Base-by-base conservation (phyloP, 148 eudicot genomes). In the Dysphania ambrosioides region DNA sequence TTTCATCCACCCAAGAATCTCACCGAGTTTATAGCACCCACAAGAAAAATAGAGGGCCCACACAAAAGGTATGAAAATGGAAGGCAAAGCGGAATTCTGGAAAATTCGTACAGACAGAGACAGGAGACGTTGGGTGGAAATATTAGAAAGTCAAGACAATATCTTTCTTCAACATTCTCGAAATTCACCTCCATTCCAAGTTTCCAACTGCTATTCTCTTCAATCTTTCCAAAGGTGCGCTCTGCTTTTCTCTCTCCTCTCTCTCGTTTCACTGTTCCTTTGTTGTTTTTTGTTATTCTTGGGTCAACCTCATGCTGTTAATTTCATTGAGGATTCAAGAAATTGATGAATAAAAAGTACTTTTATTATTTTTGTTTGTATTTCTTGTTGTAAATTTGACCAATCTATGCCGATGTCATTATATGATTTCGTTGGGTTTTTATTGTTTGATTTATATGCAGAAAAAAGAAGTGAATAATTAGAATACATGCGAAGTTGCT, bases 151-250 rank as follows among this genome's bases (percentile, higher is more conserved):
- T n/a, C n/a, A n/a, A n/a, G n/a, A n/a, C n/a, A n/a, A n/a, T n/a
- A n/a, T n/a, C 6, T 55, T n/a, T 42, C 49, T 13, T 55, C n/a
- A 21, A 18, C 21, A 55, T n/a, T n/a, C 7, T 55, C 59, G 24
- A n/a, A 55, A 7, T 55, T 55, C 24, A 55, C 21, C 0, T 55
- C 59, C 63, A 59, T 24, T 56, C 55, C 9, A n/a, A n/a, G n/a
- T n/a, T n/a, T n/a, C n/a, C n/a, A n/a, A n/a, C 53, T 47, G 53
- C 53, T 13, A 47, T 47, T 47, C 16, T 13, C 53, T 13, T 13
- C 47, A 16, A 44, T 63, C 24, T 63, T 15, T 8, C 24, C 26
- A 64, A 64, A 64, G 68, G 68, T 64, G 41, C 68, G 68, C 24
- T 53, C 42, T n/a, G 1, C 24, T 24, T 3, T 8, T 53, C 58